Base-by-base conservation (phyloP, 2,329 filamentous ascomycete species). In the Penicillium sp. region DNA sequence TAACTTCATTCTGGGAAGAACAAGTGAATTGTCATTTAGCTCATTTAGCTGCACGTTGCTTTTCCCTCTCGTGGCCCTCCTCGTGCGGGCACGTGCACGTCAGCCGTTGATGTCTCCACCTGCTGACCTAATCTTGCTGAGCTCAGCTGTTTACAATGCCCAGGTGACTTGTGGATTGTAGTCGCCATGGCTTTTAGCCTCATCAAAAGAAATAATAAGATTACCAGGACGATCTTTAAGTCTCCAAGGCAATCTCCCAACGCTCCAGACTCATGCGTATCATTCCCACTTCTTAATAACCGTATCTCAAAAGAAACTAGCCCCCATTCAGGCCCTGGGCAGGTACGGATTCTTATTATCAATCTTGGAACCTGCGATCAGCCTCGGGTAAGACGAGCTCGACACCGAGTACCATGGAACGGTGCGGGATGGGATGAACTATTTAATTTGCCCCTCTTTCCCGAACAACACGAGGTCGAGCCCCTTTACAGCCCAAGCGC, bases 81-180 rank as follows among this genome's bases (percentile, higher is more conserved):
- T 36, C 11, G 21, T 21, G 22, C 40, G 51, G 56, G 54, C 48
- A 49, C 57, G 58, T 61, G 58, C 58, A 8, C 38, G 44, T 42
- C 39, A 48, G 50, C 58, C 53, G 56, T 59, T 60, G 10, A 44
- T 38, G 44, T 45, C 50, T 56, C 53, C 56, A 56, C 58, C 53
- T 34, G 24, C 24, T 44, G 14, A 21, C 5, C 18, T 41, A 32
- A 41, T 41, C 36, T 48, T 18, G 24, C 11, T 14, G 9, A 29
- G 36, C 5, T 38, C 6, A 11, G 7, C 9, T 34, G 31, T 18
- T 18, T 2, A 18, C 1, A 18, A 18, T 18, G 18, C 18, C 18
- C 18, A 18, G 18, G 18, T 18, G 18, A 18, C 18, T 18, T 18
- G 18, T 2, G 18, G 18, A 18, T 18, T 18, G 18, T 18, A 18